Evolutionary conservation across 2,329 filamentous ascomycete genomes (phyloP), one percentile per base, ranked within the genome.

Genomic region (Aureobasidium mangrovei): DNA sequence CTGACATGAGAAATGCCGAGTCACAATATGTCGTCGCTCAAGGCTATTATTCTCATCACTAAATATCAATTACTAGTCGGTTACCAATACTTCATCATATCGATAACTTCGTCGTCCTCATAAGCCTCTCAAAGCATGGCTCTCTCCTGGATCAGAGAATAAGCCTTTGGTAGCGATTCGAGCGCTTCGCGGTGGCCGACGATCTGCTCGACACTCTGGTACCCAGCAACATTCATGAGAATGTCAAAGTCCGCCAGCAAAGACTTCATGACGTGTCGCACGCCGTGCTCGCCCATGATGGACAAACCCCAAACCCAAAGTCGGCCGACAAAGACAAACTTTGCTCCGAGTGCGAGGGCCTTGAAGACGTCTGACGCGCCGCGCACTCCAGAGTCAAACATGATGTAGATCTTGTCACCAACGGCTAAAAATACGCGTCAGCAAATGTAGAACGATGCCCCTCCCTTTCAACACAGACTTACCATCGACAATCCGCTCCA

Each of bases 241-340:
- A 83, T 82, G 63, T 84, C 80, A 33, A 84, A 73, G 53, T 84
- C 81, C 0, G 79, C 80, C 48, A 85, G 64, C 28, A 84, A 63
- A n/a, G 72, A 72, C 67, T 79, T 80, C 73, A 84, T 76, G 6
- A 84, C 78, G 67, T 84, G 81, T 0, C 77, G 67, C 1, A 84
- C 80, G 1, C 81, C 81, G 31, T 76, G 68, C 63, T 84, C 80
- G 8, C 81, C 81, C 66, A 77, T 78, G 54, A 82, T 81, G 39
- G 74, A 74, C 7, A 84, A 63, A 0, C 76, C 80, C 73, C 76
- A 84, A 26, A 84, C 72, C 74, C 78, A 83, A 3, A 83, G 71
- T 4, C 82, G 65, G 0, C 82, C 81, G 0, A 85, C 70, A 55
- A 83, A 81, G 31, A 83, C 79, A 58, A 82, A 82, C 59, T 79